Base-by-base conservation (phyloP, 2,329 filamentous ascomycete genomes). In the Monosporascus sp. region DNA sequence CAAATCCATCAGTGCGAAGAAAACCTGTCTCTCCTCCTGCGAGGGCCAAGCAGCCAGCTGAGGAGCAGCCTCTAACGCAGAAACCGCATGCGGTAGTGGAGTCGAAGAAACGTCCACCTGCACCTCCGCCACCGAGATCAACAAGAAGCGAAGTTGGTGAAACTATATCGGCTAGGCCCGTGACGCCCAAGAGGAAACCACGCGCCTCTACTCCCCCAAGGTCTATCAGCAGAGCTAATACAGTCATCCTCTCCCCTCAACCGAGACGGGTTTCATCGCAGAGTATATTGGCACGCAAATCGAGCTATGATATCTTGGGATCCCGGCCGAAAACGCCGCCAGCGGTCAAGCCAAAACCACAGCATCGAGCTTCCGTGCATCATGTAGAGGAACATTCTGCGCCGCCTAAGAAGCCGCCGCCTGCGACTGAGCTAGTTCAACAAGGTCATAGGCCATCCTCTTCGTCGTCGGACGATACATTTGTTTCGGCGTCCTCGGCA, bases 401-500 rank as follows among this genome's bases (percentile, higher is more conserved):
- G 7, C 37, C 47, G 35, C 46, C 50, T 24, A 31, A 52, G 14
- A 37, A 49, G 22, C 22, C 20, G 11, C 26, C 7, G 24, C 52
- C 54, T n/a, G 55, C 46, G 31, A 24, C 37, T 11, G 31, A 48
- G 4, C n/a, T 40, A 7, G 37, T 11, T 41, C 46, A 44, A 28
- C 38, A 50, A 5, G n/a, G 51, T 20, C 51, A 55, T 7, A 54
- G 58, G 43, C 56, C 56, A 7, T 63, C 63, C 38, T 73, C 73
- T 3, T 63, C 59, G 5, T 75, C 73, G 5, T 78, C 76, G 3
- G 63, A 76, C 56, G 76, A 78, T 51, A 77, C 72, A 1, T 79
- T 79, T 57, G 74, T 62, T 20, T 70, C 66, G 2, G 72, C 70
- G 31, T 74, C 72, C 2, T 74, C 72, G 20, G 63, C 60, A 8